Evolutionary conservation across 2,329 filamentous ascomycete species (phyloP).

Genomic region (Penicillium sp.): DNA sequence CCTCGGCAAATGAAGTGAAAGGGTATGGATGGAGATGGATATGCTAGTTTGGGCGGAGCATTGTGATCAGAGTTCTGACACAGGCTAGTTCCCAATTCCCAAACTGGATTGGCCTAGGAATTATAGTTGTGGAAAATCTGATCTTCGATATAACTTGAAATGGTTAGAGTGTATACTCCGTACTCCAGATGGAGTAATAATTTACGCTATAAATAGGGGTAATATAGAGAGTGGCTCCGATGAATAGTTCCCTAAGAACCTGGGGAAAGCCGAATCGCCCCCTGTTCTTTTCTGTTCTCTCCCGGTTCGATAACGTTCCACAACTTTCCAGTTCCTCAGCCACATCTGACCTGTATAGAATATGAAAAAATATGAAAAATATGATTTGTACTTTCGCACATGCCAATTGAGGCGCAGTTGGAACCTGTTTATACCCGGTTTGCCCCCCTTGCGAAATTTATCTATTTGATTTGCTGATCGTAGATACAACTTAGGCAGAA

Average conservation of each 20-base stretch:
- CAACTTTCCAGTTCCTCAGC: constrained; percentile 1
- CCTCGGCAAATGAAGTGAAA: not conserved
- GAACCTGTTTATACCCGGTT: not conserved
- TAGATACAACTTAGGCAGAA: not conserved
- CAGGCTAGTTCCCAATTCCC: not conserved
- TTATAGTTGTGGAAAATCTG: not conserved
- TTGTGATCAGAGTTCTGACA: too few species aligned
- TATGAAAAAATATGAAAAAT: not conserved
- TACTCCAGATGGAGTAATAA: not conserved
- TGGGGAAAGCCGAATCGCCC: not conserved
- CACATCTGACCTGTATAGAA: not conserved
- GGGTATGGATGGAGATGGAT: not conserved
- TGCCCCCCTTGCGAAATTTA: not conserved
- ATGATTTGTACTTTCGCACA: not conserved
- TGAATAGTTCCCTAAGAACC: not conserved
- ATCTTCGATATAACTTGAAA: not conserved
- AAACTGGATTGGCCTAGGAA: not conserved
- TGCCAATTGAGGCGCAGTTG: not conserved
- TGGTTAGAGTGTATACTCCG: not conserved
- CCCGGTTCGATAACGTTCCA: not conserved
- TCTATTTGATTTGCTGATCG: constrained; percentile 2
- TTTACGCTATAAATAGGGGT: not conserved
- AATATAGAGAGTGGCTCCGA: not conserved
- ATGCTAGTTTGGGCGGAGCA: not conserved
- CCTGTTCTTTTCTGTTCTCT: not conserved